Conservation (phyloP, 306 rosid genomes). For the Malus asiatica region DNA sequence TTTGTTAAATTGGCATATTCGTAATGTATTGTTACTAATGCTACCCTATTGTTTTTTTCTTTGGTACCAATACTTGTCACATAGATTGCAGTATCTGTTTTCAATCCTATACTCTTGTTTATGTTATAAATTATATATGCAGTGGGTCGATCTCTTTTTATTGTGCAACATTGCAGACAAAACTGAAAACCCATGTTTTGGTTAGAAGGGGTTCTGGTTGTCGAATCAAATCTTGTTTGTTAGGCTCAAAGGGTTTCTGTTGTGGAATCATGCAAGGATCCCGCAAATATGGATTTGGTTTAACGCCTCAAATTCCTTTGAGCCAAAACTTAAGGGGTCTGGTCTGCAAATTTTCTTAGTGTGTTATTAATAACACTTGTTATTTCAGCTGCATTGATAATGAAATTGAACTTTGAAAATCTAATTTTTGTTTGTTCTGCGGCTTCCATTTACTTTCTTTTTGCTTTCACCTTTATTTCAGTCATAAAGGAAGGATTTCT, state of each 20-base stretch:
- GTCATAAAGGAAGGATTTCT: conserved; percentile 73
- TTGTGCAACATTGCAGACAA: background rate
- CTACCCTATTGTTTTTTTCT: background rate
- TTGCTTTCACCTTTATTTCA: conserved; percentile 14
- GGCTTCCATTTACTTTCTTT: background rate
- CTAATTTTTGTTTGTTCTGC: background rate
- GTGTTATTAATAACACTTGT: background rate
- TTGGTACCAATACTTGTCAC: background rate
- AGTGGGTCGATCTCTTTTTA: background rate
- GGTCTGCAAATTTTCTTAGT: background rate
- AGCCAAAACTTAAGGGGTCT: background rate
- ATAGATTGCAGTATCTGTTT: background rate
- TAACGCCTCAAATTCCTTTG: background rate
- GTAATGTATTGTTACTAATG: background rate
- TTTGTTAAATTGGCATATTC: background rate
- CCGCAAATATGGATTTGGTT: background rate
- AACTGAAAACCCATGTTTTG: background rate
- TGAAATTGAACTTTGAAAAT: background rate
- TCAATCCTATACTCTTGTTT: background rate
- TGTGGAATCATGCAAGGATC: background rate
- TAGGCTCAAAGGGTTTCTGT: background rate
- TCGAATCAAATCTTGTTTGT: background rate
- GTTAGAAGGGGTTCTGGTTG: background rate
- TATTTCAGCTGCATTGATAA: background rate
- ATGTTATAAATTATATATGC: background rate